Evolutionary conservation across 768 basidiomycete genomes (phyloP).

Genomic region (Kwoniella botswanensis): DNA sequence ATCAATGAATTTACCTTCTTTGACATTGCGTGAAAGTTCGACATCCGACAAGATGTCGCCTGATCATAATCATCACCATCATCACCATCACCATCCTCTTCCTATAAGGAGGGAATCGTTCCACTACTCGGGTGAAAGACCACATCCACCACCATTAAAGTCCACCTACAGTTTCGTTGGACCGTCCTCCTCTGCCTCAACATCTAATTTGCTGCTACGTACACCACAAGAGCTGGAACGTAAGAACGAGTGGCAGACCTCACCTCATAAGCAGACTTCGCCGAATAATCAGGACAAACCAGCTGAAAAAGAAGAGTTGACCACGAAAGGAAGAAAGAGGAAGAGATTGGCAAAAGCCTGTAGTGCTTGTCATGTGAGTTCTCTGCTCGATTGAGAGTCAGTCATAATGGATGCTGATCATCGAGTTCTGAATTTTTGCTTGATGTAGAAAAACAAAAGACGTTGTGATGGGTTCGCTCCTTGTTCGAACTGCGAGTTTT

Average conservation of each 20-base stretch:
- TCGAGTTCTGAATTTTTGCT: neutral
- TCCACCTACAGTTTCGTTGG: constrained; percentile 16
- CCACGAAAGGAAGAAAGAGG: constrained; percentile 56
- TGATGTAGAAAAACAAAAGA: constrained; percentile 55
- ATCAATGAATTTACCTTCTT: constrained; percentile 23
- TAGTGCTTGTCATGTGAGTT: constrained; percentile 57
- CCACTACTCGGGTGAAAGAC: constrained; percentile 24
- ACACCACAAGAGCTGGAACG: constrained; percentile 12
- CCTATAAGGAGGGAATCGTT: constrained; percentile 18
- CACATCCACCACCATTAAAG: constrained; percentile 23
- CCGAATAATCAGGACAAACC: neutral
- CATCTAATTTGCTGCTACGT: constrained; percentile 13
- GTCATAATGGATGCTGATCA: too few relatives aligned
- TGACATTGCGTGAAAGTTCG: constrained; percentile 16
- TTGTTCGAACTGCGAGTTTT: constrained; percentile 58
- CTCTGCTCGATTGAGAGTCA: neutral
- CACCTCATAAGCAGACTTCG: constrained; percentile 4
- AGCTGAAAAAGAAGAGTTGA: constrained; percentile 47
- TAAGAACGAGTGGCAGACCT: constrained; percentile 11
- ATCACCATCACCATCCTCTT: constrained; percentile 12
- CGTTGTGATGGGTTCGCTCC: constrained; percentile 58
- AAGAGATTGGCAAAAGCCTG: constrained; percentile 58
- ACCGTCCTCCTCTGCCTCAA: neutral
- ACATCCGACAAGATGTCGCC: constrained; percentile 9
- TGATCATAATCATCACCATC: neutral